Percentiles rank a stretch among this genome's conserved stretches.
Evolutionary conservation across 139 green algal species (phyloP).

Genomic region (Edaphochlamys debaryana): DNA sequence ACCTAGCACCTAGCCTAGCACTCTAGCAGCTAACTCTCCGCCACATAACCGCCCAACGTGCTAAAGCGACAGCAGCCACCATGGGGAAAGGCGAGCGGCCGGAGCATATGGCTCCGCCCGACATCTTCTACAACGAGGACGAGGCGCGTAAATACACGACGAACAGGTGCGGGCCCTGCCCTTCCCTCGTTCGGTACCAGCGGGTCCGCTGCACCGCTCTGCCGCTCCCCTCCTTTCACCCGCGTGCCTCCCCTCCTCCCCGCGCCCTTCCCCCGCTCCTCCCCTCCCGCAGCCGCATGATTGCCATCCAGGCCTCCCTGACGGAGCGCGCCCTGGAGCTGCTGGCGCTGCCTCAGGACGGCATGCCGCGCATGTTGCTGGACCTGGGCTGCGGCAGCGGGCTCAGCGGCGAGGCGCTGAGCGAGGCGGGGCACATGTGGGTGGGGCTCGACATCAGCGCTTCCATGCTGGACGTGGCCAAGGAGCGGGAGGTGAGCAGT

Average conservation of each 20-base stretch:
- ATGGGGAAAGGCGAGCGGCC: slow-evolving; percentile 86
- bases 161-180: slow-evolving; percentile 60
- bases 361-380: slow-evolving; percentile 83
- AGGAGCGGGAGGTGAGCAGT: slow-evolving; percentile 66
- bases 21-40: too few relatives aligned
- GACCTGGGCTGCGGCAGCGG: slow-evolving; percentile 97
- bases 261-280: neutral
- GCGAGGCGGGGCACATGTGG: slow-evolving; percentile 81
- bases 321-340: slow-evolving; percentile 95
- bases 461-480: slow-evolving; percentile 85
- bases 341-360: slow-evolving; percentile 90
- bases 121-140: slow-evolving; percentile 96
- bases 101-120: slow-evolving; percentile 89
- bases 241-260: too few relatives aligned
- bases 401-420: slow-evolving; percentile 81
- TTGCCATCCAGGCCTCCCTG: slow-evolving; percentile 83
- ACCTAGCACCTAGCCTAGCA: too few relatives aligned
- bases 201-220: neutral
- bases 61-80: neutral
- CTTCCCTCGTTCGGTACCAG: too few relatives aligned
- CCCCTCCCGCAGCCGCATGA: slow-evolving; percentile 77
- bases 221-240: too few relatives aligned
- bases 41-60: too few relatives aligned
- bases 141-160: slow-evolving; percentile 97
- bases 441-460: slow-evolving; percentile 89